Evolutionary conservation across 345 rosid species (phyloP).

Genomic region (Acer saccharum): DNA sequence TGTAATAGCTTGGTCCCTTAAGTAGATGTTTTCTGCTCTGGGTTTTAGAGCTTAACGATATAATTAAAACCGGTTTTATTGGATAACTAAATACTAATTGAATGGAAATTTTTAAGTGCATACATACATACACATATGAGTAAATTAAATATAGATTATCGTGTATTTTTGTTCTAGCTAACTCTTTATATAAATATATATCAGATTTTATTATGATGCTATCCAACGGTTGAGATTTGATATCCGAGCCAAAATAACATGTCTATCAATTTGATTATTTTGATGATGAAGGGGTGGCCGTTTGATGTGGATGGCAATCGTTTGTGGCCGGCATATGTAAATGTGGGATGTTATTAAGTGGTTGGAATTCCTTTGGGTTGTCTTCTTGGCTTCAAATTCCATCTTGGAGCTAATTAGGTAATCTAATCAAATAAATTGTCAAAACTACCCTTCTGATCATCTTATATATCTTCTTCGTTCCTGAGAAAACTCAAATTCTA

Average conservation of each 20-base stretch:
- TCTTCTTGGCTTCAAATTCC: conserved; percentile 57
- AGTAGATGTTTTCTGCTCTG: too few species aligned
- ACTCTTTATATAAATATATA: too few species aligned
- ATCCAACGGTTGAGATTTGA: too few species aligned
- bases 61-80: not conserved
- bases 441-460: not conserved
- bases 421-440: not conserved
- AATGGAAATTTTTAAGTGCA: too few species aligned
- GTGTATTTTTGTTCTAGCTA: not conserved
- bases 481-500: conserved; percentile 47
- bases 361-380: conserved; percentile 59
- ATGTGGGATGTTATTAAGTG: conserved; percentile 59
- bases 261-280: not conserved
- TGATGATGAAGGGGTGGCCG: conserved; percentile 57
- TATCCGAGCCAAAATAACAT: not conserved
- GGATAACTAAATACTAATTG: too few species aligned
- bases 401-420: conserved; percentile 52
- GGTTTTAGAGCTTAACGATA: too few species aligned
- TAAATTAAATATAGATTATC: too few species aligned
- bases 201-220: too few species aligned
- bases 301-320: conserved; percentile 80
- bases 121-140: too few species aligned
- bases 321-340: conserved; percentile 71
- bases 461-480: not conserved
- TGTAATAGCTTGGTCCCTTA: too few species aligned